phyloP scores from a whole-genome alignment of 306 rosid genomes.

The Canavalia ensiformis region DNA sequence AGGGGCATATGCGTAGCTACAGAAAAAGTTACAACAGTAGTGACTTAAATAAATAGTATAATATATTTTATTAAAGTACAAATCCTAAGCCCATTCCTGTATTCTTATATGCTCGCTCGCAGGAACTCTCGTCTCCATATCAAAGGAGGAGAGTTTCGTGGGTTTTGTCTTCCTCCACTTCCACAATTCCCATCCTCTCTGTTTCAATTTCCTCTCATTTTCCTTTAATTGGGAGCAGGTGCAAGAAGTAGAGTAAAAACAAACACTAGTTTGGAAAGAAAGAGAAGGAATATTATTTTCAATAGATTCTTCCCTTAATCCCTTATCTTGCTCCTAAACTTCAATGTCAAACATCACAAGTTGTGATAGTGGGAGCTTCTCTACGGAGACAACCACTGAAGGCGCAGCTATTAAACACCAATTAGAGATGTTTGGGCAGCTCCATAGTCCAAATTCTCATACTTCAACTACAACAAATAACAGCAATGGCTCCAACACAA shows the following conservation, averaged over 20 bases:
- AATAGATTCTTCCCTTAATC: background rate
- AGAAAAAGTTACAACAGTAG: slow-evolving; percentile 22
- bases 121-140: slow-evolving; percentile 51
- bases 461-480: slow-evolving; percentile 57
- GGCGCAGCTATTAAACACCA: slow-evolving; percentile 52
- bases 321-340: background rate
- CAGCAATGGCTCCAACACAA: slow-evolving; percentile 55
- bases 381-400: slow-evolving; percentile 58
- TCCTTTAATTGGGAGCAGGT: background rate
- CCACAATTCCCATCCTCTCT: slow-evolving; percentile 57
- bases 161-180: slow-evolving; percentile 64
- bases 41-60: slow-evolving; percentile 5
- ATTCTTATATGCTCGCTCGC: slow-evolving; percentile 50
- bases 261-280: slow-evolving; percentile 32
- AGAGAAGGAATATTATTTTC: slow-evolving; percentile 28
- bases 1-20: slow-evolving; percentile 48
- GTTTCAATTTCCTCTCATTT: slow-evolving; percentile 32
- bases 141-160: slow-evolving; percentile 69
- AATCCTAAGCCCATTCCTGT: slow-evolving; percentile 54
- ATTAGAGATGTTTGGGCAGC: slow-evolving; percentile 45
- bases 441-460: slow-evolving; percentile 62
- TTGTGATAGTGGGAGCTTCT: slow-evolving; percentile 72
- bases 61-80: slow-evolving; percentile 50
- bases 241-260: slow-evolving; percentile 17
- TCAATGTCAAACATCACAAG: slow-evolving; percentile 82